phyloP scores from a whole-genome alignment of 108 stramenopile species.

The Stephanodiscus triporus region DNA sequence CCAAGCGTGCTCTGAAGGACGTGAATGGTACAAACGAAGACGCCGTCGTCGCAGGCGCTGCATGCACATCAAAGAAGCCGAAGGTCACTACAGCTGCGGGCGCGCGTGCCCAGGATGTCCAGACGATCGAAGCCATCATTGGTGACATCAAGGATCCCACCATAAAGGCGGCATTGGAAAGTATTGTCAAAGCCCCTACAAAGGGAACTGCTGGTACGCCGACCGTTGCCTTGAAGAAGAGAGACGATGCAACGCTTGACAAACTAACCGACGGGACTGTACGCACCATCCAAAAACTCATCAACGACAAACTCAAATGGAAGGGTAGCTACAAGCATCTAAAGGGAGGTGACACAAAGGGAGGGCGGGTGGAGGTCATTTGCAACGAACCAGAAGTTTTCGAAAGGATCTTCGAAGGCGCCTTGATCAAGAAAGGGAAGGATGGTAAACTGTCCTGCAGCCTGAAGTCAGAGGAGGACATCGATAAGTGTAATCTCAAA shows the following conservation, averaged over 20 bases:
- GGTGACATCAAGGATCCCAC: neutral
- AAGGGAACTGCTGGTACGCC: neutral
- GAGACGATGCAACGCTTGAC: neutral
- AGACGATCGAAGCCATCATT: neutral
- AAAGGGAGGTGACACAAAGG: slow-evolving; percentile 8
- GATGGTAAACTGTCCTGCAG: slow-evolving; percentile 26
- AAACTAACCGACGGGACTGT: neutral
- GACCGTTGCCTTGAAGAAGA: neutral
- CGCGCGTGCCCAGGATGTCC: neutral
- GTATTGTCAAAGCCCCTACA: neutral
- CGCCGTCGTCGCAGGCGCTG: too few relatives aligned
- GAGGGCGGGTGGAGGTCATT: slow-evolving; percentile 12
- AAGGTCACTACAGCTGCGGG: too few relatives aligned
- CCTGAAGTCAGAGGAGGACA: slow-evolving; percentile 19
- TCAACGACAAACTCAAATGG: slow-evolving; percentile 24
- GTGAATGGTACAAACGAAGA: too few relatives aligned
- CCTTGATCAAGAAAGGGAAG: slow-evolving; percentile 9
- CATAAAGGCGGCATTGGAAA: neutral
- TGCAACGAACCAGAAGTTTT: slow-evolving; percentile 13
- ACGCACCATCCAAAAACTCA: slow-evolving; percentile 11
- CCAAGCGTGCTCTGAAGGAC: too few relatives aligned
- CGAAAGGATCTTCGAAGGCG: slow-evolving; percentile 20
- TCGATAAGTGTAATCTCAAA: neutral
- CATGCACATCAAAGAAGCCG: too few relatives aligned
- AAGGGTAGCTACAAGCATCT: slow-evolving; percentile 13